Evolutionary conservation across 1,284 basidiomycete genomes (phyloP).

Genomic region (Heterobasidion irregulare): DNA sequence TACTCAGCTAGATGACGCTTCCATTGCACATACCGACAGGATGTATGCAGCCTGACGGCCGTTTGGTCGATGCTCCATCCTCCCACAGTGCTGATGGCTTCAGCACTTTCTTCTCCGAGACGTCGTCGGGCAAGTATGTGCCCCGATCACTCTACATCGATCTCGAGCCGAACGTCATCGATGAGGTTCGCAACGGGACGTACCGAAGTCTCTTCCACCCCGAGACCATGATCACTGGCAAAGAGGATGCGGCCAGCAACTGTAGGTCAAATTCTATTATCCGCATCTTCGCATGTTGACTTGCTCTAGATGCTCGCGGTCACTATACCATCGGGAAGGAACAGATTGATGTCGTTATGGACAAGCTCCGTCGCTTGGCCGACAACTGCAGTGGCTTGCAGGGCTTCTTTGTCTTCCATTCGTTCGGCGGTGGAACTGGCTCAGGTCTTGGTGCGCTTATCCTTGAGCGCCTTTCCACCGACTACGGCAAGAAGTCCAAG

Average conservation of each 20-base stretch:
- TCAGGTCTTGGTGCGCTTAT: constrained; percentile 98
- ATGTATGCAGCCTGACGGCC: constrained; percentile 75
- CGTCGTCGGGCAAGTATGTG: constrained; percentile 93
- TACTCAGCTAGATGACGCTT: constrained; percentile 15
- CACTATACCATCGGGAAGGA: constrained; percentile 99
- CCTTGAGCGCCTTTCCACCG: constrained; percentile 93
- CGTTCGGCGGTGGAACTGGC: constrained; percentile 98
- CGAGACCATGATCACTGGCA: constrained; percentile 96
- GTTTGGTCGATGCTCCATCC: constrained; percentile 69
- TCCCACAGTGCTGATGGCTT: constrained; percentile 85
- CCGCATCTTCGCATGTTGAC: not conserved
- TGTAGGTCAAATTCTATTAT: constrained; percentile 44
- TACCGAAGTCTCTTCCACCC: constrained; percentile 99
- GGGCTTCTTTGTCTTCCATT: constrained; percentile 99
- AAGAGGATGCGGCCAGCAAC: constrained; percentile 99
- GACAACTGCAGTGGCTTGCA: constrained; percentile 98
- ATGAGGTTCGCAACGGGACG: constrained; percentile 92
- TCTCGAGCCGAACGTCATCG: constrained; percentile 95
- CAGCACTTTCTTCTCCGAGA: constrained; percentile 95
- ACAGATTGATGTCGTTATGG: constrained; percentile 87
- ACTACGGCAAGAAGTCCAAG: constrained; percentile 99
- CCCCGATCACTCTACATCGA: constrained; percentile 97
- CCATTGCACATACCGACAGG: constrained; percentile 6
- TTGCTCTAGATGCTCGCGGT: constrained; percentile 77
- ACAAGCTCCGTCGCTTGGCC: constrained; percentile 92